Percentiles rank a stretch among this genome's conserved stretches.
phyloP scores from a whole-genome alignment of 495 filamentous ascomycete species.

The Tuber calosporum region DNA sequence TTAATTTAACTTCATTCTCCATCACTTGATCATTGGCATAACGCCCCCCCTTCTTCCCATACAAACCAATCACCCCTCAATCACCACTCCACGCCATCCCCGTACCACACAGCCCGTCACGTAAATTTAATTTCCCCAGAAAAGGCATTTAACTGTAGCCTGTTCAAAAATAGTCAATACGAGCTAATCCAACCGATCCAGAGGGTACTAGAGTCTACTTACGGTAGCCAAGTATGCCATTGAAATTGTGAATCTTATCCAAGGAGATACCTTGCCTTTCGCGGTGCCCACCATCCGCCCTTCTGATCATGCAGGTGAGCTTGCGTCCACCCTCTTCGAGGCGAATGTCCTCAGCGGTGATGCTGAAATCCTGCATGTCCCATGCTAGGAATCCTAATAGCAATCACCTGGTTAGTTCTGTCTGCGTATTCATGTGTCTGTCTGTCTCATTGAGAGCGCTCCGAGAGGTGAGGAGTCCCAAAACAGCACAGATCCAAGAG shows the following conservation, averaged over 20 bases:
- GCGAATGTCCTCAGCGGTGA: conserved; percentile 6
- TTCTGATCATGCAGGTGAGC: conserved; percentile 9
- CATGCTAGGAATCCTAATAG: conserved; percentile 19
- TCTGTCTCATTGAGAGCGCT: not conserved
- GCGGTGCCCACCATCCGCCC: not conserved
- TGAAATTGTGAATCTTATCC: conserved; percentile 5
- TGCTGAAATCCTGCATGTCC: conserved; percentile 15
- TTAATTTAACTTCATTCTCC: conserved; percentile 1
- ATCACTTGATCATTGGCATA: conserved; percentile 1
- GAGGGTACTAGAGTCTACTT: not conserved
- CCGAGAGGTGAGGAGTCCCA: not conserved
- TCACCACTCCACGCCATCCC: not conserved
- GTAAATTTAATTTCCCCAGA: not conserved
- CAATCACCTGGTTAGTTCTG: not conserved
- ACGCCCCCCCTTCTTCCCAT: not conserved
- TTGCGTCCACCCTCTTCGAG: conserved; percentile 18
- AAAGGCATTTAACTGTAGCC: not conserved
- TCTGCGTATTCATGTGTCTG: not conserved
- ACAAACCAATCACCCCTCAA: not conserved
- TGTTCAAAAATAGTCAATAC: not conserved
- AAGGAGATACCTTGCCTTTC: conserved; percentile 25
- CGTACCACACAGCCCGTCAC: not conserved
- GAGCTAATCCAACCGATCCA: not conserved
- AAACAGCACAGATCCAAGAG: not conserved
- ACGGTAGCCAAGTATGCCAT: not conserved